Evolutionary conservation across 1,284 basidiomycete species (phyloP).

Genomic region (Boletus albobrunnescens): DNA sequence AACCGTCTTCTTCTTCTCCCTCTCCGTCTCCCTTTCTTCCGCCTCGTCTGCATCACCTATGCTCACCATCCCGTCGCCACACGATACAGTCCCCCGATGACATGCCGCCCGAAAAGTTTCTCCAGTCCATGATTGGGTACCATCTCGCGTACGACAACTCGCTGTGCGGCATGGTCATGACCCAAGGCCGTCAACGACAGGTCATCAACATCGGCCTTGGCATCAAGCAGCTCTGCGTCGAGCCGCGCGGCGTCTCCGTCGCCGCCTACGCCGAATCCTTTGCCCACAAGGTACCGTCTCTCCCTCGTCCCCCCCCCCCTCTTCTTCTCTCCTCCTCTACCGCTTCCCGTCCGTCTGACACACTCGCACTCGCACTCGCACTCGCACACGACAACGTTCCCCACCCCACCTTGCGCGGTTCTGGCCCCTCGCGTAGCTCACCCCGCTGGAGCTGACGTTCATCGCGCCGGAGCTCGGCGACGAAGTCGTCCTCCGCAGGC

Average conservation of each 20-base stretch:
- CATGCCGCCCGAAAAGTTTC: slow-evolving; percentile 57
- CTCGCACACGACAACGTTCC: too few species aligned
- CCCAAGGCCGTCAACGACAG: slow-evolving; percentile 66
- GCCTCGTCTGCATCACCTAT: not conserved
- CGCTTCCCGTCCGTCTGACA: not conserved
- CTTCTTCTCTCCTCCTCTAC: too few species aligned
- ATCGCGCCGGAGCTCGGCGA: slow-evolving; percentile 51
- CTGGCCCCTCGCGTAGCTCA: slow-evolving; percentile 50
- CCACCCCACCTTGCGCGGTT: too few species aligned
- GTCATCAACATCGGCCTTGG: slow-evolving; percentile 76
- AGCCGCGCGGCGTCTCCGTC: slow-evolving; percentile 54
- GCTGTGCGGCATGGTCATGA: slow-evolving; percentile 76
- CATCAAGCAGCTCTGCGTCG: slow-evolving; percentile 59
- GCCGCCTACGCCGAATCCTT: slow-evolving; percentile 64
- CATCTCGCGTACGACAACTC: slow-evolving; percentile 65
- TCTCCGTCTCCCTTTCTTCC: too few species aligned
- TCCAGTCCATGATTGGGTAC: slow-evolving; percentile 73
- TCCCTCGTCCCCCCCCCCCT: too few species aligned
- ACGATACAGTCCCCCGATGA: slow-evolving; percentile 39
- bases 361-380: not conserved
- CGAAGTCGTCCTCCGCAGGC: slow-evolving; percentile 62
- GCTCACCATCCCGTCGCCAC: not conserved
- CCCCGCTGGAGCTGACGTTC: slow-evolving; percentile 53
- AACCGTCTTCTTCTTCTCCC: not conserved
- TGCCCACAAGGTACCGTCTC: slow-evolving; percentile 68